Base-by-base conservation (phyloP, 331 rosid genomes). In the Phaseolus coccineus region DNA sequence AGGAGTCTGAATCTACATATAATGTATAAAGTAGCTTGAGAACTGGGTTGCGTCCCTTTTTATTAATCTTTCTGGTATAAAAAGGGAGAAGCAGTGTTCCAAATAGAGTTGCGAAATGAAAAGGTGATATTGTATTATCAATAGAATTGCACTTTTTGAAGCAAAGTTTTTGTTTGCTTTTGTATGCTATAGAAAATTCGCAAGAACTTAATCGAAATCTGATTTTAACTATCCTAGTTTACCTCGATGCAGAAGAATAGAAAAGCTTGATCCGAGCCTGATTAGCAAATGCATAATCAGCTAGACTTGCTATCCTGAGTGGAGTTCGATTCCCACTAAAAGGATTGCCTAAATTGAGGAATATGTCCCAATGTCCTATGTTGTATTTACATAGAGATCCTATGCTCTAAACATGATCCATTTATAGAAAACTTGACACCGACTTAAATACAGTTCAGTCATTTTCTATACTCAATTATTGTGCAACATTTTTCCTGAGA, bases 401-500 rank as follows among this genome's bases (percentile, higher is more conserved):
- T 80, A 77, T 58, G 76, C 69, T 71, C 63, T 74, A 68, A 81
- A 83, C 61, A 56, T 44, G 71, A 61, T 58, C 64, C 74, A 3
- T n/a, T 69, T 69, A 40, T 47, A 30, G 27, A 79, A 78, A 1
- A 52, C 78, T 71, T 50, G 39, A 24, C 51, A 31, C 19, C 4
- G 31, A 51, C 76, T 69, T 64, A 27, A 39, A 64, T 13, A 63
- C 19, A 16, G 35, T 57, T 68, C 72, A 83, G 75, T 76, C 48
- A 82, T 62, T 69, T 58, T 44, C 62, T 35, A 5, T 22, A 78
- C 74, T 71, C 66, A 56, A 69, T 79, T 30, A 16, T 73, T 69
- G 61, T 78, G 90, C 69, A 86, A 69, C 44, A 92, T 83, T 71
- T 85, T 86, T 82, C 98, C 94, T 9, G 97, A 94, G 57, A 94